phyloP scores from a whole-genome alignment of 768 basidiomycete species.

The Epithele typhae region DNA sequence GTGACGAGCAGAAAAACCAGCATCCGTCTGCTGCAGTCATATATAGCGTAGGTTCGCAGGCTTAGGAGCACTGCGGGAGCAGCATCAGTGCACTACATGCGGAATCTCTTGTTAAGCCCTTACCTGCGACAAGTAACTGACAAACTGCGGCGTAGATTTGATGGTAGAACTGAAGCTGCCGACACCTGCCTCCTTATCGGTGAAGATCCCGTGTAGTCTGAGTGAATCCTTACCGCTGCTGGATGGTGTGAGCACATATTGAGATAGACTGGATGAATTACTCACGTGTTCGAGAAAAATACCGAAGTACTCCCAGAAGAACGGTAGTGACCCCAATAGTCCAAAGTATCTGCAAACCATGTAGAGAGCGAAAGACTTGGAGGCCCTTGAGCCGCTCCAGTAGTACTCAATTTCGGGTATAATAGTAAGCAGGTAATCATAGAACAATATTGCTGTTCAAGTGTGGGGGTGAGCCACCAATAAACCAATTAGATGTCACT shows the following conservation, averaged over 20 bases:
- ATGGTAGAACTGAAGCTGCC: constrained; percentile 7
- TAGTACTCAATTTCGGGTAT: constrained; percentile 37
- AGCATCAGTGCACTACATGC: background rate
- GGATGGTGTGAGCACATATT: background rate
- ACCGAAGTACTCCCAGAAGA: constrained; percentile 12
- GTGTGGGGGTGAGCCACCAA: too few species aligned
- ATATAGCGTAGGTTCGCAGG: constrained; percentile 23
- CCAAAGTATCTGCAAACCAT: constrained; percentile 20
- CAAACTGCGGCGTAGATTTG: constrained; percentile 3
- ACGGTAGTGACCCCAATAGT: constrained; percentile 19
- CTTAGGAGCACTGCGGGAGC: constrained; percentile 14
- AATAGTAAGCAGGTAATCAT: constrained; percentile 46
- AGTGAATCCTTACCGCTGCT: too few species aligned
- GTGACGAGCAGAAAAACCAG: constrained; percentile 5
- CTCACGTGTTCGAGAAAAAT: constrained; percentile 6
- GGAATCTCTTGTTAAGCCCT: too few species aligned
- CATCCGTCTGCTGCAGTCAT: constrained; percentile 16
- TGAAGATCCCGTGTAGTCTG: background rate
- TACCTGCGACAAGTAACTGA: constrained; percentile 8
- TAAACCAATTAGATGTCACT: too few species aligned
- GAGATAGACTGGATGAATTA: background rate
- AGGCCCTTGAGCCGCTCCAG: constrained; percentile 29
- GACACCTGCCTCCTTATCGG: constrained; percentile 1
- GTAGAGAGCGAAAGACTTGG: constrained; percentile 15
- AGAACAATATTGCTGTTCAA: constrained; percentile 32